Conservation (phyloP, 257 asterid genomes). For the Solanum pimpinellifolium region DNA sequence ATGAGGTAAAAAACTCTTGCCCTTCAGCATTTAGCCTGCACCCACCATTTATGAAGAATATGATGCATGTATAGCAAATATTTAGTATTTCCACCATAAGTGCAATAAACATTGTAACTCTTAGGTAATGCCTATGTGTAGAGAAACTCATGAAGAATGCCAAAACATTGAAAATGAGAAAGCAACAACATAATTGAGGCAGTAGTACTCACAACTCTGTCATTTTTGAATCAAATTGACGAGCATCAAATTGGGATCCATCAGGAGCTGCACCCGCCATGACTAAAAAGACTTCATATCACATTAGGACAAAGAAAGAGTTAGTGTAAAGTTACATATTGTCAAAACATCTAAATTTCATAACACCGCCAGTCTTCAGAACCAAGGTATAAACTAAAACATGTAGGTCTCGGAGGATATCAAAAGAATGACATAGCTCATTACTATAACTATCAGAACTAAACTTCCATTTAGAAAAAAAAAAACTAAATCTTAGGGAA, state of each 20-base stretch:
- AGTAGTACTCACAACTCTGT: neutral
- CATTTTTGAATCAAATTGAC: neutral
- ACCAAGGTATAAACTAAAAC: neutral
- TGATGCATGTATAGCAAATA: neutral
- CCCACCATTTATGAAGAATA: neutral
- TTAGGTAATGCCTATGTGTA: neutral
- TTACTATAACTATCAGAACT: neutral
- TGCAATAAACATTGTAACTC: neutral
- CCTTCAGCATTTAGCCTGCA: conserved; percentile 1
- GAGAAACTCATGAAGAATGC: neutral
- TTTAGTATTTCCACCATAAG: neutral
- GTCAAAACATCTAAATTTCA: neutral
- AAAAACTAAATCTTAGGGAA: neutral
- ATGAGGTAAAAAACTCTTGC: neutral
- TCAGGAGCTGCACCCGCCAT: neutral
- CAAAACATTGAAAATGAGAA: neutral
- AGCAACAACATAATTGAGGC: neutral
- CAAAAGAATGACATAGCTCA: neutral
- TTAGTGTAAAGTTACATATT: neutral
- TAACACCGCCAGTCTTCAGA: neutral
- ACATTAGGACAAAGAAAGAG: neutral
- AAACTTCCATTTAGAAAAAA: neutral
- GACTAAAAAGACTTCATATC: neutral
- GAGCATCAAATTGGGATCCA: conserved; percentile 1
- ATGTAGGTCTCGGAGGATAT: neutral